Evolutionary conservation across 2,329 filamentous ascomycete species (phyloP).

Genomic region (Neonectria punicea): DNA sequence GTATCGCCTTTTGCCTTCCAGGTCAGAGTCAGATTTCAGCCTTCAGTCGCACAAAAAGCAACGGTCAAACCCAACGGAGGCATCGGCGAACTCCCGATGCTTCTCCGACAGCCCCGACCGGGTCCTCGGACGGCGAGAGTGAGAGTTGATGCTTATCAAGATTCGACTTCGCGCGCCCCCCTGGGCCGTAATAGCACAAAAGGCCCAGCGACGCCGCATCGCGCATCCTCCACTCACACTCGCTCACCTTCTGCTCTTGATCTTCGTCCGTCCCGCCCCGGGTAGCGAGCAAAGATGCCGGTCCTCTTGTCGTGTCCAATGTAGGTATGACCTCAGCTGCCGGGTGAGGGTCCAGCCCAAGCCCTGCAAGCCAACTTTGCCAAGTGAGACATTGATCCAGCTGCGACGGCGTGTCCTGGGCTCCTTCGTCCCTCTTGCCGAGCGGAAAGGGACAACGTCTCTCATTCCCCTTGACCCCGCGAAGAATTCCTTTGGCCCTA

Average conservation of each 20-base stretch:
- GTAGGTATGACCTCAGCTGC: conserved; percentile 15
- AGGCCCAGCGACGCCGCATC: neutral
- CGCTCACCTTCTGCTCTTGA: neutral
- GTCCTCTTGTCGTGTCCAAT: neutral
- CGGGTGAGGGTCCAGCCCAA: neutral
- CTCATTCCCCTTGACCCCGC: conserved; percentile 10
- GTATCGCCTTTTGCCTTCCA: neutral
- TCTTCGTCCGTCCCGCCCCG: neutral
- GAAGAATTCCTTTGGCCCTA: conserved; percentile 14
- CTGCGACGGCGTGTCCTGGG: neutral
- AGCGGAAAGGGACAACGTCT: conserved; percentile 1
- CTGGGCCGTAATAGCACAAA: conserved; percentile 8
- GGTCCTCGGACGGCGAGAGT: conserved; percentile 5
- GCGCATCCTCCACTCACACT: neutral
- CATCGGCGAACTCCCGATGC: conserved; percentile 12
- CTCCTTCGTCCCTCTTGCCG: neutral
- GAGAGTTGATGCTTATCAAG: conserved; percentile 1
- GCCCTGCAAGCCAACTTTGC: neutral
- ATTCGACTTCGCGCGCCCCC: neutral
- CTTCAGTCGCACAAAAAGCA: neutral
- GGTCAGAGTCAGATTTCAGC: neutral
- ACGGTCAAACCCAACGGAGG: conserved; percentile 6
- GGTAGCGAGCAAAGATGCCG: neutral
- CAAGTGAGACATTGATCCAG: conserved; percentile 11
- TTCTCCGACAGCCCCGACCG: conserved; percentile 18